A percentile compares a stretch with the other conserved stretches of the same genome.
Evolutionary conservation across 441 rosid species (phyloP).

Genomic region (Manihot esculenta): DNA sequence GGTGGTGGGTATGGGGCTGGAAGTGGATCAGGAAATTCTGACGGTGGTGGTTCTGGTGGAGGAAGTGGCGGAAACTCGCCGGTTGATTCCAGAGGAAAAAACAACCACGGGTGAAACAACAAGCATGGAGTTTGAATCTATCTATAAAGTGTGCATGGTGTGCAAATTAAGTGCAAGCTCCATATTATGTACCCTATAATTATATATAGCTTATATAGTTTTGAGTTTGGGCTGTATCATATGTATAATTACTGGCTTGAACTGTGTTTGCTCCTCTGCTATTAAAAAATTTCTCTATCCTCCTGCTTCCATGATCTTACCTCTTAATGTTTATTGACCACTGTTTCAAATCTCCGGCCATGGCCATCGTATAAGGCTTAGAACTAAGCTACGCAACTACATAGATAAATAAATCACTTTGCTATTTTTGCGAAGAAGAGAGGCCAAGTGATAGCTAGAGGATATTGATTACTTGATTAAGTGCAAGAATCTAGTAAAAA

Average conservation of each 20-base stretch:
- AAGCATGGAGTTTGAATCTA: neutral
- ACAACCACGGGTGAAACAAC: slow-evolving; percentile 26
- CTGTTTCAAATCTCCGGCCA: no score
- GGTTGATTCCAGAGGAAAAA: slow-evolving; percentile 4
- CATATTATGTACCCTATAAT: neutral
- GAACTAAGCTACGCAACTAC: no score
- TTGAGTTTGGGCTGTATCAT: neutral
- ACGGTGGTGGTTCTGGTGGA: slow-evolving; percentile 40
- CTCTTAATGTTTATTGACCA: no score
- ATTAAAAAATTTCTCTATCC: neutral
- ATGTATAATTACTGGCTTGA: neutral
- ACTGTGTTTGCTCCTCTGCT: neutral
- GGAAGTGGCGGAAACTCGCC: slow-evolving; percentile 23
- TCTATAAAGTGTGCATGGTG: neutral
- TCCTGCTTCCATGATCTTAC: neutral
- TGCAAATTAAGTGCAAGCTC: neutral
- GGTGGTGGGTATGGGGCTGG: slow-evolving; percentile 66
- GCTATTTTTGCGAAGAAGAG: no score
- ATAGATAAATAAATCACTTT: no score
- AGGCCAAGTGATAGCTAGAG: no score
- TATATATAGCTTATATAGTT: neutral
- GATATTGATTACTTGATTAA: no score
- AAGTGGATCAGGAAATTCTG: slow-evolving; percentile 44
- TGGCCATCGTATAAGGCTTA: no score
- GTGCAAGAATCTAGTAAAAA: no score